These are phyloP conservation scores for Torulaspora microellipsoides DNA, from an alignment of 805 yeast species.

Conservation along the genomic window DNA sequence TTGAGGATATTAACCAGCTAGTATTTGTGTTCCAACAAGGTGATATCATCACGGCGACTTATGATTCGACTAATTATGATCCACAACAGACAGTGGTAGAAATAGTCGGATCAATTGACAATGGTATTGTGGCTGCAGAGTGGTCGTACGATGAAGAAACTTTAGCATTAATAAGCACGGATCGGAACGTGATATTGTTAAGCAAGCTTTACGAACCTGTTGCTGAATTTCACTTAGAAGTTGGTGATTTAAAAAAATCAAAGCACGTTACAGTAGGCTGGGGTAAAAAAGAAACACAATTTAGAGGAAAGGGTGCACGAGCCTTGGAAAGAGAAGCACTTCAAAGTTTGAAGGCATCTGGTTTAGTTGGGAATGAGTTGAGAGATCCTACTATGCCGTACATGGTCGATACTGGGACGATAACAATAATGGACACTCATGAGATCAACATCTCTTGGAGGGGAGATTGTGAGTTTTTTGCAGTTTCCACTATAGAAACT, in stretches of 20 bases:
- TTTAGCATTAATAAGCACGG: slow-evolving; percentile 60
- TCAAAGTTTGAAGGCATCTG: slow-evolving; percentile 48
- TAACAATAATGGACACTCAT: slow-evolving; percentile 51
- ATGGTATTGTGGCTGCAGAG: slow-evolving; percentile 61
- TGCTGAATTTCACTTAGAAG: slow-evolving; percentile 53
- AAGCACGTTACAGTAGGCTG: slow-evolving; percentile 96
- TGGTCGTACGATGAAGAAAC: slow-evolving; percentile 96
- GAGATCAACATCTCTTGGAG: slow-evolving; percentile 74
- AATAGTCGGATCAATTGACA: slow-evolving; percentile 81
- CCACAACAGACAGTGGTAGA: slow-evolving; percentile 54
- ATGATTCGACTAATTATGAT: slow-evolving; percentile 44
- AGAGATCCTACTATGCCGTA: slow-evolving; percentile 88
- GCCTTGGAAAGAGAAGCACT: slow-evolving; percentile 62
- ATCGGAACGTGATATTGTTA: slow-evolving; percentile 56
- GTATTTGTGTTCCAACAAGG: slow-evolving; percentile 70
- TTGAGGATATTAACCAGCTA: slow-evolving; percentile 62
- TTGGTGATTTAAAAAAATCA: slow-evolving; percentile 61
- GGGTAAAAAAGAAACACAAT: slow-evolving; percentile 97
- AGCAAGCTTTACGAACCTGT: slow-evolving; percentile 78
- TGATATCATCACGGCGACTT: slow-evolving; percentile 64
- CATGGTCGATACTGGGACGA: slow-evolving; percentile 62
- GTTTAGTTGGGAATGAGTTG: slow-evolving; percentile 60
- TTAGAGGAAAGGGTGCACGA: slow-evolving; percentile 87
- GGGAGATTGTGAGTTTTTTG: slow-evolving; percentile 86
- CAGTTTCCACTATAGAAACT: slow-evolving; percentile 59